Conservation (phyloP, 2,329 filamentous ascomycete species). For the Sporothrix luriei region DNA sequence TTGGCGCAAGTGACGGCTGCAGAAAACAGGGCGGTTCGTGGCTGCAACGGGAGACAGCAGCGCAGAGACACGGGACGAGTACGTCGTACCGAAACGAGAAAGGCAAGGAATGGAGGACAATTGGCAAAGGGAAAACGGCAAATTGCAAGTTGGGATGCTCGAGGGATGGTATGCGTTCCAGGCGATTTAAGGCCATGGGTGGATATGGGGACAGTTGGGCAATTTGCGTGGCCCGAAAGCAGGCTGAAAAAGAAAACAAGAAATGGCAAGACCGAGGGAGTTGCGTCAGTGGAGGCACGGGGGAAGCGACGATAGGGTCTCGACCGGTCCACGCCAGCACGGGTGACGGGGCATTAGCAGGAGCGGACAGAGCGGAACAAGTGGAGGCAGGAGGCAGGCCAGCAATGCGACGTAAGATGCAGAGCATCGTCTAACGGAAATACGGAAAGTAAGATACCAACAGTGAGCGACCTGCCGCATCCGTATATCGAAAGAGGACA, state of each 20-base stretch:
- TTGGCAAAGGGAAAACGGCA: not conserved
- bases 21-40: not conserved
- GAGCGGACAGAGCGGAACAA: not conserved
- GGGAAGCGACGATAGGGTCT: constrained; percentile 22
- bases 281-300: constrained; percentile 19
- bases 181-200: not conserved
- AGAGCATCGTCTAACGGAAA: not conserved
- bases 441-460: too few species aligned
- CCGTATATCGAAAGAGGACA: constrained; percentile 15
- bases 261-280: constrained; percentile 1
- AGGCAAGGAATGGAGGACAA: constrained; percentile 17
- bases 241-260: not conserved
- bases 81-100: too few species aligned
- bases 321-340: constrained; percentile 9
- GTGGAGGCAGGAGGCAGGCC: not conserved
- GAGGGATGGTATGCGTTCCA: constrained; percentile 20
- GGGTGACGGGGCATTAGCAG: constrained; percentile 11
- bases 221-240: not conserved
- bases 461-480: constrained; percentile 11
- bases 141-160: not conserved
- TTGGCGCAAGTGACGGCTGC: not conserved
- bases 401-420: too few species aligned
- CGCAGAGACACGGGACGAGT: not conserved
- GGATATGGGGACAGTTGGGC: not conserved
- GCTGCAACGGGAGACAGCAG: constrained; percentile 13